These are phyloP conservation scores for Alternaria sp. DNA, from an alignment of 2,329 filamentous ascomycete genomes.

Conservation along the genomic window DNA sequence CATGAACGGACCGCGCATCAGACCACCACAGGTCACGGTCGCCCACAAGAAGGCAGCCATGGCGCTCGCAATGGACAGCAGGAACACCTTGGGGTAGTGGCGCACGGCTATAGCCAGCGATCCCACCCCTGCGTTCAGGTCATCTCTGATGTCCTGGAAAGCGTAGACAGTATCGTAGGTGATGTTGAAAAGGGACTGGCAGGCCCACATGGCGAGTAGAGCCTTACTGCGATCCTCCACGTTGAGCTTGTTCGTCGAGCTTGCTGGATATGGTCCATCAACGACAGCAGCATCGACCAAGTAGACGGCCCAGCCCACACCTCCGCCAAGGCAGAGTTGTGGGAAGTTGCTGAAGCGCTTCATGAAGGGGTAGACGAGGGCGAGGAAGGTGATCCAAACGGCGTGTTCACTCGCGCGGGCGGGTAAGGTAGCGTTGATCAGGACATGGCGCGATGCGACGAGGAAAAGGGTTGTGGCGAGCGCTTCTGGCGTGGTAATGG, in stretches of 20 bases:
- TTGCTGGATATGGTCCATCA: neutral
- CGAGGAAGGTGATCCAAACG: constrained; percentile 52
- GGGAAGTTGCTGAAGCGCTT: constrained; percentile 62
- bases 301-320: constrained; percentile 10
- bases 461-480: constrained; percentile 2
- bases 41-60: constrained; percentile 8
- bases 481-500: constrained; percentile 51
- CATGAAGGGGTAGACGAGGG: constrained; percentile 57
- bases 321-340: constrained; percentile 57
- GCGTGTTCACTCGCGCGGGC: constrained; percentile 35
- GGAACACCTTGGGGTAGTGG: neutral
- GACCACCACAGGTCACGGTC: constrained; percentile 1
- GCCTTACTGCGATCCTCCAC: constrained; percentile 1
- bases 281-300: constrained; percentile 7
- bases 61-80: constrained; percentile 4
- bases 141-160: constrained; percentile 45
- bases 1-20: neutral
- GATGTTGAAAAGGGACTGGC: constrained; percentile 5
- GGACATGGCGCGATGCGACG: neutral
- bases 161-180: constrained; percentile 48
- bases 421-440: neutral
- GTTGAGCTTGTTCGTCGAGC: neutral
- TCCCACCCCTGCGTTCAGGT: constrained; percentile 43
- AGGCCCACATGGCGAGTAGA: constrained; percentile 2
- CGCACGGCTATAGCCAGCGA: constrained; percentile 23